phyloP scores from a whole-genome alignment of 1,284 basidiomycete species.

The Porodaedalea pini region DNA sequence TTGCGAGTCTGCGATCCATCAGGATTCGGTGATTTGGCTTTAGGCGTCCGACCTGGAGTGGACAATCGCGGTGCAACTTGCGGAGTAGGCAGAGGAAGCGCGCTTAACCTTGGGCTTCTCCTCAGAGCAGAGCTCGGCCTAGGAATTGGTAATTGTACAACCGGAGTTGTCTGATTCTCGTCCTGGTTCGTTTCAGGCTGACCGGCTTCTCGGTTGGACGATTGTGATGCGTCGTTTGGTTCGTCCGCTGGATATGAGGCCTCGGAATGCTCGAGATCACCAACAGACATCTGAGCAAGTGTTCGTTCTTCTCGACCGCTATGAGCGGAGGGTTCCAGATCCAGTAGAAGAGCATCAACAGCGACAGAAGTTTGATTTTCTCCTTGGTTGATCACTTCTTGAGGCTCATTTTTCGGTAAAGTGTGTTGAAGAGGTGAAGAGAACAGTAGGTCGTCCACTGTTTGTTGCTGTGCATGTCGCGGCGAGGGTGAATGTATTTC shows the following conservation, averaged over 20 bases:
- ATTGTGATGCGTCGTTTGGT: neutral
- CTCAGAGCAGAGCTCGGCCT: slow-evolving; percentile 8
- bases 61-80: neutral
- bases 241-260: neutral
- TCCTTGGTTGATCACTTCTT: neutral
- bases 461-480: slow-evolving; percentile 6
- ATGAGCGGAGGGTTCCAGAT: too few relatives aligned
- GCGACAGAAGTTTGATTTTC: neutral
- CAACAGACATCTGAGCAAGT: neutral
- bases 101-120: slow-evolving; percentile 18
- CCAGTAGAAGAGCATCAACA: neutral
- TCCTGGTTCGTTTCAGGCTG: neutral
- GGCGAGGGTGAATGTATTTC: slow-evolving; percentile 17
- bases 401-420: neutral
- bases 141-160: neutral
- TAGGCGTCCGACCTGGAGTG: neutral
- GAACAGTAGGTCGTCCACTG: slow-evolving; percentile 18
- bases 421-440: slow-evolving; percentile 8
- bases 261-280: neutral
- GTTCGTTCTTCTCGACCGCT: neutral
- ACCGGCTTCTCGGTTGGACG: neutral
- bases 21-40: neutral
- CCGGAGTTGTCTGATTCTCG: neutral
- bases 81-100: neutral
- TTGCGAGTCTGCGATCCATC: slow-evolving; percentile 7